Evolutionary conservation across 2,329 filamentous ascomycete species (phyloP), one percentile per base, ranked within the genome.

Genomic region (Mycosphaerella sp.): DNA sequence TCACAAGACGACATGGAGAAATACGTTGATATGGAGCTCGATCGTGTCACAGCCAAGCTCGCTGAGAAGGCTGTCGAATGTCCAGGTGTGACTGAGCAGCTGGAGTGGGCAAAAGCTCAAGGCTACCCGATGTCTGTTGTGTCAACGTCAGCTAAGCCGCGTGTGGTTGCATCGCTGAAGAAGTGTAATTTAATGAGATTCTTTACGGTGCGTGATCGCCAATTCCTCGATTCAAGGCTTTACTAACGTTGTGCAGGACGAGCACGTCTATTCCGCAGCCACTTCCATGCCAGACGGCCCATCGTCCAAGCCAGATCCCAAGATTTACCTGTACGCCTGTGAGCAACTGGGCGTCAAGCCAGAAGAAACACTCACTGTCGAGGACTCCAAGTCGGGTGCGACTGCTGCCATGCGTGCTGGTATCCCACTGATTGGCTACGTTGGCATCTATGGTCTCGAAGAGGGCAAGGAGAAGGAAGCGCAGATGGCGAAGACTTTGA

Each of bases 251-350:
- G 5, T 12, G 41, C 34, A 50, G 48, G 72, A 77, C 25, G 79
- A 87, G 61, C 78, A 82, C 60, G 78, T 95, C 68, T 95, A 86
- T 79, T 88, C 84, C 40, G 89, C 89, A 49, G 88, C 88, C 51
- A 87, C 84, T 28, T 88, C 84, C 52, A 79, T 95, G 61, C 45
- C 45, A 49, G 75, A 80, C 51, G 81, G 76, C 65, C 89, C 89
- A n/a, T 90, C 87, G 49, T 87, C 82, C 70, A 95, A 95, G 79
- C 89, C 89, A 13, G 87, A 95, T 71, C 89, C 90, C 14, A 87
- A 87, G 60, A 85, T 95, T 71, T 95, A 95, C 75, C 72, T 89
- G 58, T 79, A 85, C 68, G 86, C 89, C 17, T 80, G 89, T 66
- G 73, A 89, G 71, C 73, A 80, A 66, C 77, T 94, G 45, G 85